Conservation (phyloP, 306 rosid species). For the Alnus rubra region DNA sequence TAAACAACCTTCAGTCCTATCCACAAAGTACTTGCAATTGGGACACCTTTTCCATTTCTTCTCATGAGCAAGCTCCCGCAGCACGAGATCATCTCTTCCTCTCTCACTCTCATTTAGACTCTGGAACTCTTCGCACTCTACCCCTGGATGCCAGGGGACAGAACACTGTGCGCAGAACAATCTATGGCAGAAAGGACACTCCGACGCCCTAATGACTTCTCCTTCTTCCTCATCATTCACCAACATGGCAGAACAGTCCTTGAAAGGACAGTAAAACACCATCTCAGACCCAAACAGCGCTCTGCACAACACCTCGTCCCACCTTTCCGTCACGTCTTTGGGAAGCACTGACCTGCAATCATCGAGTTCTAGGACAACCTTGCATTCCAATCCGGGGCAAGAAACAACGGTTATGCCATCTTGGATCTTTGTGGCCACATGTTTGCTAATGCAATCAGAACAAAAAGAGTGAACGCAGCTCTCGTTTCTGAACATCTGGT, state of each 20-base stretch:
- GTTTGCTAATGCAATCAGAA: slow-evolving; percentile 44
- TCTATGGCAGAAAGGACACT: slow-evolving; percentile 64
- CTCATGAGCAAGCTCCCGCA: slow-evolving; percentile 41
- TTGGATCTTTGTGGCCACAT: slow-evolving; percentile 52
- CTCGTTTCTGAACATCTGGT: slow-evolving; percentile 38
- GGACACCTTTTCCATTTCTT: slow-evolving; percentile 63
- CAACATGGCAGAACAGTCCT: slow-evolving; percentile 59
- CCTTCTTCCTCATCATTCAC: slow-evolving; percentile 22
- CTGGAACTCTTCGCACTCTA: slow-evolving; percentile 48
- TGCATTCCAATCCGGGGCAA: slow-evolving; percentile 59
- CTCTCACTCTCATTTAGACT: slow-evolving; percentile 35
- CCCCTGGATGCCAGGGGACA: slow-evolving; percentile 64
- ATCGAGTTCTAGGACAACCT: slow-evolving; percentile 39
- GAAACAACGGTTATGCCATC: slow-evolving; percentile 35
- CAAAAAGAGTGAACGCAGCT: slow-evolving; percentile 56
- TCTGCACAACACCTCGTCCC: slow-evolving; percentile 52
- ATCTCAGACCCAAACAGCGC: slow-evolving; percentile 31
- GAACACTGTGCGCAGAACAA: slow-evolving; percentile 58
- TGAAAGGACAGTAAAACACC: slow-evolving; percentile 54
- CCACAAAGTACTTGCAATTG: slow-evolving; percentile 45
- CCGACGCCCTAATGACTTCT: slow-evolving; percentile 23
- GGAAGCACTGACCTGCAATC: slow-evolving; percentile 48
- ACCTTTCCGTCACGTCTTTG: slow-evolving; percentile 34
- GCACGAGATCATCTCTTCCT: slow-evolving; percentile 43
- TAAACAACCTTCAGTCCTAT: slow-evolving; percentile 44